Evolutionary conservation across 176 grass and related monocot species (phyloP).

Genomic region (Cenchrus fungigraminus): DNA sequence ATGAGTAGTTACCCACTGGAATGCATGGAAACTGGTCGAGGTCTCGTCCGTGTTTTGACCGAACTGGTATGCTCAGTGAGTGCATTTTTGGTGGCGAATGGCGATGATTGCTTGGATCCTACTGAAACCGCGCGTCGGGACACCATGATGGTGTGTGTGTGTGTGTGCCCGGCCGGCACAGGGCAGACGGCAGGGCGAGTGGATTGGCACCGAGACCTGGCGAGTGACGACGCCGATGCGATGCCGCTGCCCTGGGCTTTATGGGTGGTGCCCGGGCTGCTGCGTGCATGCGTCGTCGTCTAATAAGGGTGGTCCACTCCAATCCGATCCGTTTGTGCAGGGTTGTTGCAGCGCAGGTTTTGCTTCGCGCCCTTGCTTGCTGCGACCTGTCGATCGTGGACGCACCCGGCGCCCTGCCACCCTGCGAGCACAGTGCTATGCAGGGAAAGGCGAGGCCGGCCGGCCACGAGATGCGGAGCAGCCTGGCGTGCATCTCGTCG

Average conservation of each 20-base stretch:
- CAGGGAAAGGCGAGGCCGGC: slow-evolving; percentile 14
- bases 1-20: slow-evolving; percentile 25
- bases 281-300: background rate
- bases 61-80: slow-evolving; percentile 39
- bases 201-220: slow-evolving; percentile 6
- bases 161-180: background rate
- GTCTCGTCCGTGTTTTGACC: slow-evolving; percentile 43
- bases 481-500: slow-evolving; percentile 43
- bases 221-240: background rate
- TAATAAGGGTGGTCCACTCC: slow-evolving; percentile 39
- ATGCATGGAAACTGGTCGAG: background rate
- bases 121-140: slow-evolving; percentile 3
- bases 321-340: slow-evolving; percentile 47
- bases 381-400: slow-evolving; percentile 3
- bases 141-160: background rate
- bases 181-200: background rate
- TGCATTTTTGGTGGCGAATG: slow-evolving; percentile 41
- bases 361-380: slow-evolving; percentile 11
- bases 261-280: background rate
- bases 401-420: slow-evolving; percentile 14
- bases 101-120: background rate
- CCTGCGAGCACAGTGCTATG: slow-evolving; percentile 41
- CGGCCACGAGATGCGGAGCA: slow-evolving; percentile 33
- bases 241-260: slow-evolving; percentile 28
- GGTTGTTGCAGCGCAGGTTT: slow-evolving; percentile 36